Conservation (phyloP, 176 grass and related monocot species). For the Cocos nucifera region DNA sequence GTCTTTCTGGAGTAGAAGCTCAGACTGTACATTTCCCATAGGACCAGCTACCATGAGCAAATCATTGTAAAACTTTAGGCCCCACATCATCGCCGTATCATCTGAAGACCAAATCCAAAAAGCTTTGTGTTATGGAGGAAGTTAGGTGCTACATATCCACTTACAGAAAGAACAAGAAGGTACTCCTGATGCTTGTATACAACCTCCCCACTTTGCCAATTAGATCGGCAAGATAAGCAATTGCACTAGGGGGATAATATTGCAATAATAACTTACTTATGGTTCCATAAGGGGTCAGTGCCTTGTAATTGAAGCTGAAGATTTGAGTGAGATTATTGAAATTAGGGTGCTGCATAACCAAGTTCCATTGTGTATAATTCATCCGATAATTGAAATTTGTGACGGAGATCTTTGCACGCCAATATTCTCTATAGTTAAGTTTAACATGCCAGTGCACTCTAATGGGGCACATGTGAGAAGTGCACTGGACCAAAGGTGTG, state of each 20-base stretch:
- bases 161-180: too few species aligned
- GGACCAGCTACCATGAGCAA: conserved; percentile 72
- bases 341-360: conserved; percentile 79
- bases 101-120: conserved; percentile 29
- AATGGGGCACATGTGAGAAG: conserved; percentile 86
- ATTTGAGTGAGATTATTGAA: conserved; percentile 64
- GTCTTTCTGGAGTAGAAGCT: conserved; percentile 68
- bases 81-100: conserved; percentile 92
- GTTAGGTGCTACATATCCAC: too few species aligned
- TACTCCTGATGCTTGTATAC: too few species aligned
- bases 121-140: too few species aligned
- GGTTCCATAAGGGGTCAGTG: conserved; percentile 65
- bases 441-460: conserved; percentile 94
- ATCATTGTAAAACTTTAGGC: conserved; percentile 89
- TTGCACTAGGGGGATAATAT: too few species aligned
- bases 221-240: too few species aligned
- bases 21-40: conserved; percentile 65
- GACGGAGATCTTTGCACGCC: conserved; percentile 78
- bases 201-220: too few species aligned
- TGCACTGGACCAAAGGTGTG: conserved; percentile 76
- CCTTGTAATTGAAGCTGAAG: conserved; percentile 91
- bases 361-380: conserved; percentile 91
- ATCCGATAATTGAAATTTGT: conserved; percentile 94
- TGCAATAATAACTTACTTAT: conserved; percentile 53
- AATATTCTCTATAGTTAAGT: conserved; percentile 89